Base-by-base conservation (phyloP, 768 basidiomycete genomes). In the Mycena vulgaris region DNA sequence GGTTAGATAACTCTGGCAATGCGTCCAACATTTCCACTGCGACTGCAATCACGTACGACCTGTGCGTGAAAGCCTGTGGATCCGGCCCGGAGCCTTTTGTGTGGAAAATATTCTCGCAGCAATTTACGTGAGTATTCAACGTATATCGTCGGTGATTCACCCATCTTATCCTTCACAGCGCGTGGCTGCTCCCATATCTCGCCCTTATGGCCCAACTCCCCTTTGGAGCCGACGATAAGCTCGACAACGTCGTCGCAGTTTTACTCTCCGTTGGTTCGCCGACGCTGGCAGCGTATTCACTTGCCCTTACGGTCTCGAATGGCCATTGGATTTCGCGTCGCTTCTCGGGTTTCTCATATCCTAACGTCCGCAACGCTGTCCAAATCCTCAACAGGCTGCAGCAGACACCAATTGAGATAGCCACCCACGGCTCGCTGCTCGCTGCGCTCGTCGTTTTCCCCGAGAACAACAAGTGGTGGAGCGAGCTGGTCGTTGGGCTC, bases 111-210 rank as follows among this genome's bases (percentile, higher is more conserved):
- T 81, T 81, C 55, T 78, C 76, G 2, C 79, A 80, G 57, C 76
- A 83, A 40, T 84, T 80, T 31, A 69, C 55, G 61, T 69, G 61
- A 14, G 55, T 37, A 19, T 23, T 21, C n/a, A 21, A 14, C 23
- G n/a, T 28, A 21, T 21, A 8, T 10, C 9, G 47, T 8, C 9
- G 8, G 9, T 27, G 10, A 61, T 48, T 30, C 3, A 28, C 51
- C 37, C 1, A 21, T 28, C 7, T 23, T n/a, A 3, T 23, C 28
- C 13, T 49, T 49, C 16, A 0, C 66, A 73, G 77, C 14, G 63
- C 83, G 0, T 86, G 85, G 86, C 78, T 86, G 2, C 68, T 86
- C 1, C 84, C 85, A 16, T 84, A 80, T 73, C 80, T 85, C 11
- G 83, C 83, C 2, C 69, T 86, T 2, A 66, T 85, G 23, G 84